Evolutionary conservation across 495 filamentous ascomycete genomes (phyloP).

Genomic region (Penicillium bovifimosum): DNA sequence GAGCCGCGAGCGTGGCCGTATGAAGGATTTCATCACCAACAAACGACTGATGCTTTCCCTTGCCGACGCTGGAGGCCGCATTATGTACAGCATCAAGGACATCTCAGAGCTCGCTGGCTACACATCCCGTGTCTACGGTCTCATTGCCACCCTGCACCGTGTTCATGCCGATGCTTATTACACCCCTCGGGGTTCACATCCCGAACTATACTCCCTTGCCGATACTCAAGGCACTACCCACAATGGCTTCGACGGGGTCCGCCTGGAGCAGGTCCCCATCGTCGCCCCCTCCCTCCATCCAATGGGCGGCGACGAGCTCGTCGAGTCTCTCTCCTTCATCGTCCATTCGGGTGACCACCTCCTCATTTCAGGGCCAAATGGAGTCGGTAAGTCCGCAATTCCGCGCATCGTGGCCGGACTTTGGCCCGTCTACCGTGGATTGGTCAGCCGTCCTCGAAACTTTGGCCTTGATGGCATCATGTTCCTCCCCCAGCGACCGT

Average conservation of each 20-base stretch:
- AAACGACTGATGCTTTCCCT: slow-evolving; percentile 97
- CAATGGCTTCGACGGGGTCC: slow-evolving; percentile 88
- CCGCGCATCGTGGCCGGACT: slow-evolving; percentile 85
- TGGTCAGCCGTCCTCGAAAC: slow-evolving; percentile 77
- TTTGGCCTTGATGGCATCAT: slow-evolving; percentile 89
- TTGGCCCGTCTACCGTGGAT: slow-evolving; percentile 91
- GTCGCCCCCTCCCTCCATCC: slow-evolving; percentile 78
- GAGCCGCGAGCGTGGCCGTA: slow-evolving; percentile 71
- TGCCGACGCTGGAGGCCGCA: slow-evolving; percentile 90
- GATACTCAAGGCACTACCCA: slow-evolving; percentile 91
- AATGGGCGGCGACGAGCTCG: slow-evolving; percentile 81
- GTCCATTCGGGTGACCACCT: slow-evolving; percentile 88
- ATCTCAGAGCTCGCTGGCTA: slow-evolving; percentile 94
- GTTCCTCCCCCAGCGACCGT: slow-evolving; percentile 94
- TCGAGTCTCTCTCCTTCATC: slow-evolving; percentile 80
- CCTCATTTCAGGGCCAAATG: slow-evolving; percentile 91
- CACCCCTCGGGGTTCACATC: slow-evolving; percentile 55
- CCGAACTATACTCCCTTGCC: slow-evolving; percentile 80
- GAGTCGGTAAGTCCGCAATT: slow-evolving; percentile 88
- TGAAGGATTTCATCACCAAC: slow-evolving; percentile 99
- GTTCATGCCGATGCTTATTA: slow-evolving; percentile 88
- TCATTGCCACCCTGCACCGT: slow-evolving; percentile 90
- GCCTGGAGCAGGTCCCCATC: slow-evolving; percentile 88
- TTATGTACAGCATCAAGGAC: slow-evolving; percentile 99
- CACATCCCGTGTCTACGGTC: slow-evolving; percentile 90